phyloP scores from a whole-genome alignment of 345 rosid genomes.

The Moringa oleifera region DNA sequence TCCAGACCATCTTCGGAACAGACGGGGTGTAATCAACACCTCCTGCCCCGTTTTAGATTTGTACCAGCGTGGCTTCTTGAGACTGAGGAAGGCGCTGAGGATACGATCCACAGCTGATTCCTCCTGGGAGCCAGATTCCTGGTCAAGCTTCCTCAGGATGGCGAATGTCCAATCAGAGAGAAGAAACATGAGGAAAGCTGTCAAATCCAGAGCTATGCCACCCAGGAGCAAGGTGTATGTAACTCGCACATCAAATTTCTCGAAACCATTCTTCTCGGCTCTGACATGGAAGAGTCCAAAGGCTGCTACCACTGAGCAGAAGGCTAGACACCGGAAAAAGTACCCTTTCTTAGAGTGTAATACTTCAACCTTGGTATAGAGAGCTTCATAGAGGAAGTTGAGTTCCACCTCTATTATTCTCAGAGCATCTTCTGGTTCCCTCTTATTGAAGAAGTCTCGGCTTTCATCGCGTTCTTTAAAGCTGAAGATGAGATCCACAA shows the following conservation, averaged over 20 bases:
- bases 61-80: slow-evolving; percentile 13
- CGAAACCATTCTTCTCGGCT: slow-evolving; percentile 23
- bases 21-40: slow-evolving; percentile 26
- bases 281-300: slow-evolving; percentile 28
- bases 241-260: slow-evolving; percentile 34
- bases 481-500: slow-evolving; percentile 54
- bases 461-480: slow-evolving; percentile 43
- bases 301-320: slow-evolving; percentile 24
- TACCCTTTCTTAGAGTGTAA: slow-evolving; percentile 29
- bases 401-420: slow-evolving; percentile 55
- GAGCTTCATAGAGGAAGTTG: slow-evolving; percentile 52
- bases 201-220: slow-evolving; percentile 42
- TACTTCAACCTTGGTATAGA: slow-evolving; percentile 47
- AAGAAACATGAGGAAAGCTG: slow-evolving; percentile 39
- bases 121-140: slow-evolving; percentile 7
- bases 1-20: slow-evolving; percentile 51
- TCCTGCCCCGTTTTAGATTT: background rate
- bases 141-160: slow-evolving; percentile 15
- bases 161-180: slow-evolving; percentile 58
- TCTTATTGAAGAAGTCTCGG: slow-evolving; percentile 31
- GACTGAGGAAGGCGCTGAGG: slow-evolving; percentile 16
- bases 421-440: slow-evolving; percentile 33
- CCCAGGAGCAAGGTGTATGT: slow-evolving; percentile 47
- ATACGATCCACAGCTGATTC: background rate
- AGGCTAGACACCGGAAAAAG: slow-evolving; percentile 25